phyloP scores from a whole-genome alignment of 2,329 filamentous ascomycete genomes.

The Cladosporium sphaerospermum region DNA sequence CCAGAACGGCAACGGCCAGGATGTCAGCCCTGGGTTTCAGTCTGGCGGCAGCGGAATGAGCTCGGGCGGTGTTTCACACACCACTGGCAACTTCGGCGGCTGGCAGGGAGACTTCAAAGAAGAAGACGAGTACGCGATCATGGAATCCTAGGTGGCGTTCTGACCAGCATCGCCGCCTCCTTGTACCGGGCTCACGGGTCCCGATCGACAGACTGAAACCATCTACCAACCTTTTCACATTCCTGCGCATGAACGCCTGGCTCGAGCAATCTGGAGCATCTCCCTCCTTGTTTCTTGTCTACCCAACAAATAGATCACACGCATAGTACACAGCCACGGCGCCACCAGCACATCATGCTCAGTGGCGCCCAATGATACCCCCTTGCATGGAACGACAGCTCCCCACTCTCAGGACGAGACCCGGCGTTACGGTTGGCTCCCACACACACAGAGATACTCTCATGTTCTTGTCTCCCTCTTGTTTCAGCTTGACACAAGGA shows the following conservation, averaged over 20 bases:
- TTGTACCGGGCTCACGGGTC: background rate
- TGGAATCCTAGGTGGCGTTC: conserved; percentile 44
- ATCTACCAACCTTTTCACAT: conserved; percentile 1
- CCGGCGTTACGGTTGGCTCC: conserved; percentile 9
- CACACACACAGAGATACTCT: background rate
- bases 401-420: conserved; percentile 10
- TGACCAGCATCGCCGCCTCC: background rate
- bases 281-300: conserved; percentile 4
- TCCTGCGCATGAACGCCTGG: background rate
- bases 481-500: no score
- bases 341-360: conserved; percentile 6
- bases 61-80: conserved; percentile 42
- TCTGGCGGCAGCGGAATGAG: conserved; percentile 62
- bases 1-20: conserved; percentile 21
- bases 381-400: conserved; percentile 10
- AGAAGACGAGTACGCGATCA: conserved; percentile 88
- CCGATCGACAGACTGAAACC: conserved; percentile 1
- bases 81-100: conserved; percentile 32
- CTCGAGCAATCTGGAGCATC: conserved; percentile 10
- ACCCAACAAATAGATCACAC: conserved; percentile 10
- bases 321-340: conserved; percentile 12
- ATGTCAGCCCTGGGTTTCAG: conserved; percentile 45
- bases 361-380: conserved; percentile 11
- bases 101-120: conserved; percentile 68
- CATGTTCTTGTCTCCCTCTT: background rate